Evolutionary conservation across 768 basidiomycete genomes (phyloP), one percentile per base, ranked within the genome.

Genomic region (Naganishia kalamii): DNA sequence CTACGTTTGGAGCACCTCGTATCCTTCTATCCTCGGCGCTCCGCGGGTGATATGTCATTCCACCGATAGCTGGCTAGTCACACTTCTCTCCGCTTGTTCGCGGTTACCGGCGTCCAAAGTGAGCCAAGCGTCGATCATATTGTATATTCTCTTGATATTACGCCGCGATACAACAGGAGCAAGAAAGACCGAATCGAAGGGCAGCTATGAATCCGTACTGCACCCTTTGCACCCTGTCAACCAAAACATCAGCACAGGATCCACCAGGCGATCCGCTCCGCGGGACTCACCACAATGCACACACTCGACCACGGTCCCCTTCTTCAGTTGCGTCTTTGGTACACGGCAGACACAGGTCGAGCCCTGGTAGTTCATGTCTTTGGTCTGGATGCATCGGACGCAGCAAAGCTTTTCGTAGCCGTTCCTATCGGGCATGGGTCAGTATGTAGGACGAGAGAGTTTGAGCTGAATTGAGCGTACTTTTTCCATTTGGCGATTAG

Each of bases 401-500:
- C 96, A 99, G 77, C 96, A 99, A 7, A 99, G 82, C 77, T 98
- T 99, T 80, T 98, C 96, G 77, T 98, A 99, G 5, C 96, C 96
- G 61, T 76, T 68, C 68, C 75, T 76, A 40, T 15, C 15, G 49
- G 7, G 30, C 8, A 21, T 19, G 60, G 21, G 48, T 10, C 19
- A 60, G 35, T 11, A 17, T 12, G 60, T 7, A 6, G 11, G 60
- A 30, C 29, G 47, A 44, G 47, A 21, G 15, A 21, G 60, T n/a
- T n/a, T 21, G 41, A 23, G 30, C 13, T 10, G 23, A 33, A 15
- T 27, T 10, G 41, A 12, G 61, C 72, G 13, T 87, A 82, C 80
- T 98, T 99, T 82, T 97, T 98, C 96, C 96, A 99, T 78, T 99
- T 99, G 40, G 96, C 96, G 75, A 99, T 88, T 75, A 98, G 80